Conservation (phyloP, 192 early-diverging fungal genomes). For the Phlyctochytrium planicorne region DNA sequence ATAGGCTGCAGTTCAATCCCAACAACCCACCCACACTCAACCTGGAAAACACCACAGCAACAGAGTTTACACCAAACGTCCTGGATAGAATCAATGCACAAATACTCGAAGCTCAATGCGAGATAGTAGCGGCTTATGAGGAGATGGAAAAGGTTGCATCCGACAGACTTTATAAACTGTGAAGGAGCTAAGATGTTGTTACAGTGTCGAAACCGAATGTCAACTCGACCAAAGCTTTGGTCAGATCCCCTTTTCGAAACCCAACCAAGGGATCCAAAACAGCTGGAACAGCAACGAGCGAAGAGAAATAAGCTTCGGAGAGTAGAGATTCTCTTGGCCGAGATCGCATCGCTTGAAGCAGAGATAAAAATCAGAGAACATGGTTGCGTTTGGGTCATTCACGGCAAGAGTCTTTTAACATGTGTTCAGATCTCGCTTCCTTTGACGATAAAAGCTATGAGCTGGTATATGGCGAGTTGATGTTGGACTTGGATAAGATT, state of each 20-base stretch:
- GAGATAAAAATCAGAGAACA: not conserved
- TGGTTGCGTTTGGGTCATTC: no score
- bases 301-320: not conserved
- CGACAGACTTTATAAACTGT: no score
- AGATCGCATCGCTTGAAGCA: not conserved
- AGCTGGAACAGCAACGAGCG: not conserved
- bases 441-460: no score
- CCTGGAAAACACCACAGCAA: not conserved
- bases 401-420: no score
- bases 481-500: no score
- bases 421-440: no score
- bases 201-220: no score
- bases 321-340: not conserved
- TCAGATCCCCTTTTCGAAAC: no score
- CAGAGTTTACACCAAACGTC: not conserved
- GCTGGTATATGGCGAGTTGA: no score
- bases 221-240: not conserved
- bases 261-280: not conserved
- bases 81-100: not conserved
- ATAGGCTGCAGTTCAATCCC: not conserved
- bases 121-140: not conserved
- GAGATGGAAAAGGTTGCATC: not conserved
- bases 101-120: not conserved
- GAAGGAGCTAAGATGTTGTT: no score
- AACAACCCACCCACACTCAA: not conserved